Evolutionary conservation across 2,329 filamentous ascomycete species (phyloP), one percentile per base, ranked within the genome.

Genomic region (Colletotrichum godetiae): DNA sequence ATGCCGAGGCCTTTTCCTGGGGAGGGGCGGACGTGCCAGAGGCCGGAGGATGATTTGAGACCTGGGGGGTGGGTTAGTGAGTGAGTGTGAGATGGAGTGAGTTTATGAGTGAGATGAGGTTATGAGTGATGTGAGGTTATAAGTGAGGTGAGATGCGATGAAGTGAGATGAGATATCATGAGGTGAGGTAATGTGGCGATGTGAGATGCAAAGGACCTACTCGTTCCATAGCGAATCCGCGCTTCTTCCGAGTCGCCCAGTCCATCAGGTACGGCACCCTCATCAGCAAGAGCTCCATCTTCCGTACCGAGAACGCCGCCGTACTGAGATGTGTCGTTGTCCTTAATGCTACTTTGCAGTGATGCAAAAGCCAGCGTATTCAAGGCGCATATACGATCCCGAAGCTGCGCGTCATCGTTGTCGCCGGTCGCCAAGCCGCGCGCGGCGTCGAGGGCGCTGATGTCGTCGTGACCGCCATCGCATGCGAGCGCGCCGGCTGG

Each of bases 1-100:
- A 83, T 80, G 60, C 84, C 85, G 35, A 84, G 80, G 24, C 85
- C 85, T 75, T 84, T 86, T 49, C 78, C 78, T 0, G 80, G 77
- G 11, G 81, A 76, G 4, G 77, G 75, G 24, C 76, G 77, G 53
- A 84, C 72, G n/a, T 80, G 77, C 27, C 69, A 83, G 33, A 72
- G 42, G 7, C 67, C 72, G 12, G 68, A 52, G 42, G 62, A 57
- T 29, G 72, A 73, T 46, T 57, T 61, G n/a, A 74, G 61, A 58
- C 68, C 72, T 74, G 57, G 22, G 27, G 24, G 11, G 27, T 27
- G 6, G 15, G 62, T 42, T 42, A 19, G 42, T 29, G 62, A 58
- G 19, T 67, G 68, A 31, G 22, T 58, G 19, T 59, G 35, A 37
- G 27, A 33, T 29, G 42, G 15, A 22, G 15, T 19, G 37, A 42